phyloP scores from a whole-genome alignment of 148 eudicot genomes.

The Rhododendron williamsianum region DNA sequence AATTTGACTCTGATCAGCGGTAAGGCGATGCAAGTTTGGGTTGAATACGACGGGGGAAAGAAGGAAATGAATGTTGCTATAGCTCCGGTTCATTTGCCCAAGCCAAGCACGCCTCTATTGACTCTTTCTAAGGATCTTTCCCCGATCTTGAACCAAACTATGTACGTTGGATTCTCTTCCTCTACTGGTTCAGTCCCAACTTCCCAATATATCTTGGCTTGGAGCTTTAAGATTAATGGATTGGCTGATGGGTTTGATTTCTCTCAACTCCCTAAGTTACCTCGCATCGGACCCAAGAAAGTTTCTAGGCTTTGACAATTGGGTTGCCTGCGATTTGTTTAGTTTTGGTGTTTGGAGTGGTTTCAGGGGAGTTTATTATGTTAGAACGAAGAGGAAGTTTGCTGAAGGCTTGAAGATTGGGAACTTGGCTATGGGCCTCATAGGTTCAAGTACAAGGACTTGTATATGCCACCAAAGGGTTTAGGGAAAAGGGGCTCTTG shows the following conservation, averaged over 20 bases:
- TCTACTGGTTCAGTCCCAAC: slow-evolving; percentile 21
- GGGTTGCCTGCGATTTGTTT: slow-evolving; percentile 7
- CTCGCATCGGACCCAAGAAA: slow-evolving; percentile 14
- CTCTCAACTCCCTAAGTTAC: slow-evolving; percentile 28
- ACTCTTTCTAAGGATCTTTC: slow-evolving; percentile 29
- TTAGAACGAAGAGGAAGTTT: slow-evolving; percentile 36
- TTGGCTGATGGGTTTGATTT: slow-evolving; percentile 13
- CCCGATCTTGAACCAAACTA: slow-evolving; percentile 13
- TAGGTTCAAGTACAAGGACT: slow-evolving; percentile 41
- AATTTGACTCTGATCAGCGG: slow-evolving; percentile 29
- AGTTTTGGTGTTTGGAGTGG: background rate
- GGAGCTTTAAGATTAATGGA: slow-evolving; percentile 28
- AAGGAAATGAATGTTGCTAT: slow-evolving; percentile 32
- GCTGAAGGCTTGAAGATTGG: slow-evolving; percentile 51
- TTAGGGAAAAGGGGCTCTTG: slow-evolving; percentile 31
- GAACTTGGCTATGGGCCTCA: slow-evolving; percentile 42
- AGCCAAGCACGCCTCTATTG: slow-evolving; percentile 33
- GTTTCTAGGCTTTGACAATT: slow-evolving; percentile 13
- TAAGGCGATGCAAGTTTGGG: slow-evolving; percentile 43
- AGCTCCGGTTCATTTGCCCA: slow-evolving; percentile 26
- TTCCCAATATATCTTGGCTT: slow-evolving; percentile 23
- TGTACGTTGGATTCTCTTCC: slow-evolving; percentile 35
- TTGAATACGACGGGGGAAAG: slow-evolving; percentile 33
- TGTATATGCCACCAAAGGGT: slow-evolving; percentile 54
- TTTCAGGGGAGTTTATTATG: background rate